Evolutionary conservation across 306 rosid genomes (phyloP).

Genomic region (Trifolium pratense): DNA sequence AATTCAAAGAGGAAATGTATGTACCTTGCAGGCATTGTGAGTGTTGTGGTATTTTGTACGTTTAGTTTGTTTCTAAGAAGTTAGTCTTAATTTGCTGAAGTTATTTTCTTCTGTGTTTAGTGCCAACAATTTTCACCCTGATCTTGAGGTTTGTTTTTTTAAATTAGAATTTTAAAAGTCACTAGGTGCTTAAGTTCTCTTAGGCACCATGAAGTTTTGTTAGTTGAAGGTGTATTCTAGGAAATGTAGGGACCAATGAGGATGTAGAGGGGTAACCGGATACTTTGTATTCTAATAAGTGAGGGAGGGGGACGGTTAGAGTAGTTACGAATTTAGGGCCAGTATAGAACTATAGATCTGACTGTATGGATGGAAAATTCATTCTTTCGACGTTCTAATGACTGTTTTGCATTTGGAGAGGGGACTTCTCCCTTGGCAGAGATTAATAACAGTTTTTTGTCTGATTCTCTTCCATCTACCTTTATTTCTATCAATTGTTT

Average conservation of each 20-base stretch:
- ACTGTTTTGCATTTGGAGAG: background rate
- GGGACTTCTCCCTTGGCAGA: background rate
- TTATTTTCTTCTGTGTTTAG: slow-evolving; percentile 22
- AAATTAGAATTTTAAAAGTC: background rate
- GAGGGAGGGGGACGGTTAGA: background rate
- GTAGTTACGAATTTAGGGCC: background rate
- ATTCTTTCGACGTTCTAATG: background rate
- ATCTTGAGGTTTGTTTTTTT: background rate
- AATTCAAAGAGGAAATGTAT: slow-evolving; percentile 4
- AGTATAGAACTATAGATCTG: background rate
- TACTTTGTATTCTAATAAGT: background rate
- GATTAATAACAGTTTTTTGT: background rate
- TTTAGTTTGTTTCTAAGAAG: slow-evolving; percentile 8
- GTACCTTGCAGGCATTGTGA: slow-evolving; percentile 7
- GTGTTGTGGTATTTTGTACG: slow-evolving; percentile 2
- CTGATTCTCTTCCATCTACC: background rate
- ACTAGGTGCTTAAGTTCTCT: slow-evolving; percentile 14
- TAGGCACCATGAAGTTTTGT: background rate
- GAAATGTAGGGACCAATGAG: background rate
- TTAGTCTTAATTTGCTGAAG: slow-evolving; percentile 28
- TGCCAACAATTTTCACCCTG: background rate
- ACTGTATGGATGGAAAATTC: background rate
- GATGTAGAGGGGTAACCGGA: background rate
- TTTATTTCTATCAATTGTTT: background rate
- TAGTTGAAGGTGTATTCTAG: background rate